Percentiles rank a stretch among this genome's conserved stretches.
phyloP scores from a whole-genome alignment of 2,329 filamentous ascomycete species.

The Talaromyces pinophilus region DNA sequence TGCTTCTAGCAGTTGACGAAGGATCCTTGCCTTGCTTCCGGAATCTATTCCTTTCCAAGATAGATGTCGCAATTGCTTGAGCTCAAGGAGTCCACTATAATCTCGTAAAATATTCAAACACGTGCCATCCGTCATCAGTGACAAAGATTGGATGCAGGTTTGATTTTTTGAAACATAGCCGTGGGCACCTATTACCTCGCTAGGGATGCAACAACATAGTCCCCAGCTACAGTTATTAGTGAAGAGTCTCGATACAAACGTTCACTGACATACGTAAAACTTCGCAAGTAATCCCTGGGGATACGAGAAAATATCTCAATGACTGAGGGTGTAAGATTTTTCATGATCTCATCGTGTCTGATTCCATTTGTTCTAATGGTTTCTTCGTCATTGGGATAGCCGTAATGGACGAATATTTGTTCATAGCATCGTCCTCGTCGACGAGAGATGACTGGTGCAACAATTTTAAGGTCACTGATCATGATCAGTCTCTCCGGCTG shows the following conservation, averaged over 20 bases:
- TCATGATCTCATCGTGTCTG: background rate
- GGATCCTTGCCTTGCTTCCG: background rate
- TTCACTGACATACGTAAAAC: background rate
- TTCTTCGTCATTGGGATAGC: background rate
- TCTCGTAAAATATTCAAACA: background rate
- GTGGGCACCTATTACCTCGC: background rate
- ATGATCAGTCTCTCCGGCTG: background rate
- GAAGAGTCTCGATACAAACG: background rate
- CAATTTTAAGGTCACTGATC: background rate
- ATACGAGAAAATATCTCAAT: background rate
- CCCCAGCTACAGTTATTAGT: constrained; percentile 7
- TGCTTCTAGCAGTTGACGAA: background rate
- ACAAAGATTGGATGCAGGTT: background rate
- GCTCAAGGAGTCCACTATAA: background rate
- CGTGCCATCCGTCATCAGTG: background rate
- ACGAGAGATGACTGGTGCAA: background rate
- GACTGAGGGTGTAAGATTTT: background rate
- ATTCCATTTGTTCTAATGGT: background rate
- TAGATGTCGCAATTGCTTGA: background rate
- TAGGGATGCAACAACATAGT: background rate
- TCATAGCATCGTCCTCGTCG: background rate
- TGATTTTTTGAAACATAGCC: background rate
- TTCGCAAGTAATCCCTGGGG: background rate
- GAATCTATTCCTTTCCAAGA: background rate
- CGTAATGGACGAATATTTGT: background rate